phyloP scores from a whole-genome alignment of 2,329 filamentous ascomycete species.

The Monosporascus sp. region DNA sequence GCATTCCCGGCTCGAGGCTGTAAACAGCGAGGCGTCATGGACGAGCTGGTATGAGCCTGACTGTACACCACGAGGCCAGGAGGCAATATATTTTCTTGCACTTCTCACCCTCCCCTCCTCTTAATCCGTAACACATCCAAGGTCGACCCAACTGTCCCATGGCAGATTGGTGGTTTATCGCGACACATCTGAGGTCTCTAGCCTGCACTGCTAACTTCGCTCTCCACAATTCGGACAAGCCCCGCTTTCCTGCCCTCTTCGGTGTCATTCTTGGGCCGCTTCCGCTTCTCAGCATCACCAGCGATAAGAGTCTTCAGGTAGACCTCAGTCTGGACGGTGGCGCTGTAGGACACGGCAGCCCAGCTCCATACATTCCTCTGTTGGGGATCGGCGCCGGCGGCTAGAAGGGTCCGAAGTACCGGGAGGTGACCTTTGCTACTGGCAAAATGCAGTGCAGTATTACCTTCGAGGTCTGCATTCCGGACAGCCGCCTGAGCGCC shows the following conservation, averaged over 20 bases:
- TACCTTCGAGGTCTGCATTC: conserved; percentile 64
- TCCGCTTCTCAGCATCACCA: conserved; percentile 59
- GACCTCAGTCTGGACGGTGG: conserved; percentile 76
- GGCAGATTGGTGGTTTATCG: neutral
- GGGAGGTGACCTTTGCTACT: conserved; percentile 75
- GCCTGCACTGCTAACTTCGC: conserved; percentile 30
- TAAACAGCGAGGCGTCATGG: too few relatives aligned
- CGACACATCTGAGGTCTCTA: conserved; percentile 11
- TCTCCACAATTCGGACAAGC: conserved; percentile 39
- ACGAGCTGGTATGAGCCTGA: too few relatives aligned
- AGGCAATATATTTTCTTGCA: too few relatives aligned
- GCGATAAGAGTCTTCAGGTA: conserved; percentile 73
- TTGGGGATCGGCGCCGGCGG: conserved; percentile 70
- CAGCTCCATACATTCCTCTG: conserved; percentile 71
- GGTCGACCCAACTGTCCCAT: neutral
- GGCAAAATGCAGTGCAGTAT: conserved; percentile 83
- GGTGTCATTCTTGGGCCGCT: conserved; percentile 32
- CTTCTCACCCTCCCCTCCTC: too few relatives aligned
- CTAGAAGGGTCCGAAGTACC: conserved; percentile 68
- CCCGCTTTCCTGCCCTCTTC: conserved; percentile 36
- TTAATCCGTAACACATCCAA: neutral
- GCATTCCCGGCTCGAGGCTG: too few relatives aligned
- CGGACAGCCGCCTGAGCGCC: conserved; percentile 49
- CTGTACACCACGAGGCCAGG: too few relatives aligned
- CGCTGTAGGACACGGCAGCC: conserved; percentile 78